Percentiles rank a stretch among this genome's conserved stretches.
Evolutionary conservation across 305 asterid species (phyloP).

Genomic region (Fraxinus nigra): DNA sequence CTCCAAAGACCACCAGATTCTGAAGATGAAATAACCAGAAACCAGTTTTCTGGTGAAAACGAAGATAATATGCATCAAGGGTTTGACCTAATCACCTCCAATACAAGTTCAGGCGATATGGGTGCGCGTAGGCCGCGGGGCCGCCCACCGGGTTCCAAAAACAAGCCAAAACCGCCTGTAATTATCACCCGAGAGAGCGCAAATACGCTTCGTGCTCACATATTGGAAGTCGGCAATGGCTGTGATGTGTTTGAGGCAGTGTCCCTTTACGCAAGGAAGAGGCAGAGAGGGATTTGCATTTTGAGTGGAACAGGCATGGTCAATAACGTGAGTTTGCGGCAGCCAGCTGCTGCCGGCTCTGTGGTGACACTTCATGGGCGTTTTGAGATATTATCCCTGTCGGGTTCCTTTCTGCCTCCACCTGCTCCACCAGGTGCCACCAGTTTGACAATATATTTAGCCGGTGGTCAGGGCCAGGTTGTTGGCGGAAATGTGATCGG

Average conservation of each 20-base stretch:
- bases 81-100: constrained; percentile 23
- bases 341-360: constrained; percentile 68
- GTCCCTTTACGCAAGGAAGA: constrained; percentile 63
- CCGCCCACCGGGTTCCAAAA: constrained; percentile 73
- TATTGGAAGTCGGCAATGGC: constrained; percentile 64
- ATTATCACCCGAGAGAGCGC: constrained; percentile 84
- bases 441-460: constrained; percentile 60
- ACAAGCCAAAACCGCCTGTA: constrained; percentile 75
- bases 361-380: constrained; percentile 77
- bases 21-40: constrained; percentile 39
- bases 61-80: constrained; percentile 34
- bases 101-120: constrained; percentile 34
- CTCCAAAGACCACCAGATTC: constrained; percentile 44
- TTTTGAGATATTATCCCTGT: constrained; percentile 71
- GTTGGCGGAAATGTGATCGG: constrained; percentile 91
- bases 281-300: constrained; percentile 77
- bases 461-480: constrained; percentile 92
- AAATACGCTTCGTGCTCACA: constrained; percentile 83
- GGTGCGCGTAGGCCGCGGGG: constrained; percentile 67
- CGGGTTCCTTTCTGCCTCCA: constrained; percentile 82
- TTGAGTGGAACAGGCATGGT: constrained; percentile 81
- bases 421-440: constrained; percentile 97
- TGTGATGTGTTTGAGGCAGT: constrained; percentile 83
- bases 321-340: constrained; percentile 65
- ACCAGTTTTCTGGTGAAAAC: constrained; percentile 49